Percentiles rank a stretch among this genome's conserved stretches.
phyloP scores from a whole-genome alignment of 179 eudicot species.

The Gypsophila paniculata region DNA sequence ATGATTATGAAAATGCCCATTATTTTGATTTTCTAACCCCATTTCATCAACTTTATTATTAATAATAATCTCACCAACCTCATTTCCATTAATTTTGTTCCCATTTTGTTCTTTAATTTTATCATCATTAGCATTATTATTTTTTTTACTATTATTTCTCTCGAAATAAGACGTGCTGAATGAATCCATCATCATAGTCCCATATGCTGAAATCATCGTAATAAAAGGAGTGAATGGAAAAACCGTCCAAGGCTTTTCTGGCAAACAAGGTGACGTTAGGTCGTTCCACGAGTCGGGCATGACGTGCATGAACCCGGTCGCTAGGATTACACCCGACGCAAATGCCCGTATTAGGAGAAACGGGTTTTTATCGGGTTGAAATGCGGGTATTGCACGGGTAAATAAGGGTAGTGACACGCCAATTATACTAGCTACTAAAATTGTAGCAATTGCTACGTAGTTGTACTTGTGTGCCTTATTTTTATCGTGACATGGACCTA shows the following conservation, averaged over 20 bases:
- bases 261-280: constrained; percentile 34
- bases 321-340: constrained; percentile 39
- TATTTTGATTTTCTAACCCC: neutral
- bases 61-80: neutral
- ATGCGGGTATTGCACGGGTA: constrained; percentile 23
- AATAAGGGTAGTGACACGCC: constrained; percentile 37
- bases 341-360: constrained; percentile 32
- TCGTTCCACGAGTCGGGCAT: constrained; percentile 43
- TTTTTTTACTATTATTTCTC: constrained; percentile 4
- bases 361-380: constrained; percentile 25
- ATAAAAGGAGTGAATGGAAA: constrained; percentile 39
- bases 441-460: constrained; percentile 30
- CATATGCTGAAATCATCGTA: constrained; percentile 32
- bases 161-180: constrained; percentile 26
- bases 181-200: constrained; percentile 45
- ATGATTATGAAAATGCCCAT: constrained; percentile 9
- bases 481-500: constrained; percentile 25
- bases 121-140: neutral
- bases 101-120: neutral
- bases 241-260: constrained; percentile 32
- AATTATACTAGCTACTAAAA: constrained; percentile 30
- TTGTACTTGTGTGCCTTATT: constrained; percentile 24
- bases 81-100: neutral
- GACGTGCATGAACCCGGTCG: constrained; percentile 46
- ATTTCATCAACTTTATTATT: constrained; percentile 1